phyloP scores from a whole-genome alignment of 2,329 filamentous ascomycete genomes.

The Cladorrhinum sp. region DNA sequence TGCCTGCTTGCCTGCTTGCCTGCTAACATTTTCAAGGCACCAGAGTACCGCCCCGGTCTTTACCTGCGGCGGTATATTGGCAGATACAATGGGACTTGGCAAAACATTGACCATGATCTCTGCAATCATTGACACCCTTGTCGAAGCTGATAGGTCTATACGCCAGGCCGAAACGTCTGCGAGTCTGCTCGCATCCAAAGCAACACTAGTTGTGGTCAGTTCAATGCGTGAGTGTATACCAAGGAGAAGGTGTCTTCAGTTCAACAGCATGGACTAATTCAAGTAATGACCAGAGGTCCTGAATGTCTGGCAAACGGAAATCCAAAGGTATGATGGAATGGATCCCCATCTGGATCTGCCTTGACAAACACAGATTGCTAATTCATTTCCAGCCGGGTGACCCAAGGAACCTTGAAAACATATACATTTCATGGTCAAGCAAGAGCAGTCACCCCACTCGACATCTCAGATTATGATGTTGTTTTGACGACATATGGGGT shows the following conservation, averaged over 20 bases:
- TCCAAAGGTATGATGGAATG: constrained; percentile 31
- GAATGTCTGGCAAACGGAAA: constrained; percentile 39
- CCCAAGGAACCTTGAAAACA: constrained; percentile 29
- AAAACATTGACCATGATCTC: constrained; percentile 54
- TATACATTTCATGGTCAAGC: constrained; percentile 38
- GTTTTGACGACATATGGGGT: constrained; percentile 4
- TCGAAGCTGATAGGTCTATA: constrained; percentile 32
- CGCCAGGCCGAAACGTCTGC: no score
- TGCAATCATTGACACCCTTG: constrained; percentile 42
- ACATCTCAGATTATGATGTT: constrained; percentile 23
- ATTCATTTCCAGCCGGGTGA: constrained; percentile 30
- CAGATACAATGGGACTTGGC: constrained; percentile 60
- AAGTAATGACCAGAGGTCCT: constrained; percentile 37
- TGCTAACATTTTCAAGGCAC: no score
- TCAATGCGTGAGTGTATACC: constrained; percentile 35
- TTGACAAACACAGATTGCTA: no score
- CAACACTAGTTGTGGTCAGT: constrained; percentile 44
- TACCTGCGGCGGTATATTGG: constrained; percentile 27
- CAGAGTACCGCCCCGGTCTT: no score
- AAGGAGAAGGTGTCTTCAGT: no score
- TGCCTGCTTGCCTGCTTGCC: no score
- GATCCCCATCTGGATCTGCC: no score
- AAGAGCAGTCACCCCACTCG: constrained; percentile 26
- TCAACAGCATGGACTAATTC: neutral
- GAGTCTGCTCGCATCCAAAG: constrained; percentile 10